Percentiles rank a stretch among this genome's conserved stretches.
These are phyloP conservation scores for Entomophthora muscae DNA, from an alignment of 371 early-diverging fungal species.

Conservation along the genomic window DNA sequence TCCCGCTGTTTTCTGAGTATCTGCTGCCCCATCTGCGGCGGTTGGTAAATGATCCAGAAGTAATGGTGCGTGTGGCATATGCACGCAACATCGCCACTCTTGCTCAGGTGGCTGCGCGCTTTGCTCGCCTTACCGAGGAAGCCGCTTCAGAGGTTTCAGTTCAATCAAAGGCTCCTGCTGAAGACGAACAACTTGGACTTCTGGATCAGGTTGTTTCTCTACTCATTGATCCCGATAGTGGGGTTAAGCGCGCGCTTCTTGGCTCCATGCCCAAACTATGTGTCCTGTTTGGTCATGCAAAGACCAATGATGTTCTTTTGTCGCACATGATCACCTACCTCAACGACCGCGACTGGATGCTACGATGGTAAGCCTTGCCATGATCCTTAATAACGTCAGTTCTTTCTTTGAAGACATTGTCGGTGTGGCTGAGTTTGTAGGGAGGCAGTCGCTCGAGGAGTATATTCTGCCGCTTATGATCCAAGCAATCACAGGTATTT, in stretches of 20 bases:
- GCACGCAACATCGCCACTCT: slow-evolving; percentile 60
- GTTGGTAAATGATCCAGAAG: slow-evolving; percentile 49
- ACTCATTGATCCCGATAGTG: slow-evolving; percentile 45
- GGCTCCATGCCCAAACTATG: slow-evolving; percentile 57
- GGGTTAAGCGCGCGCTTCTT: slow-evolving; percentile 60
- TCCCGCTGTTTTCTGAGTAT: slow-evolving; percentile 76
- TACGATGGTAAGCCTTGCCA: slow-evolving; percentile 38
- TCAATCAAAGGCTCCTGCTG: slow-evolving; percentile 24
- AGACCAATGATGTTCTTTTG: slow-evolving; percentile 65
- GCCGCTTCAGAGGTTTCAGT: neutral
- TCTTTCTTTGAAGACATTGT: slow-evolving; percentile 83
- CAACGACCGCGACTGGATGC: slow-evolving; percentile 81
- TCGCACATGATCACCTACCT: slow-evolving; percentile 88
- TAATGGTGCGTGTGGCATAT: slow-evolving; percentile 60
- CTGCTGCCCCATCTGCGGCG: slow-evolving; percentile 54
- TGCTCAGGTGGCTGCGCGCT: slow-evolving; percentile 58
- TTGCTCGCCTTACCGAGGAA: slow-evolving; percentile 49
- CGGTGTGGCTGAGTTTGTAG: slow-evolving; percentile 75
- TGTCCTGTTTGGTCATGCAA: slow-evolving; percentile 66
- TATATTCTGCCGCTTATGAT: slow-evolving; percentile 86
- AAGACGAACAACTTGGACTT: slow-evolving; percentile 46
- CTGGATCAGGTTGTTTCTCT: slow-evolving; percentile 51
- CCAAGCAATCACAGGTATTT: slow-evolving; percentile 63
- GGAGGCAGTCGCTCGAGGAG: slow-evolving; percentile 65
- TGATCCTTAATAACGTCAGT: slow-evolving; percentile 18